Conservation (phyloP, 495 filamentous ascomycete species). For the Corynascus novoguineensis region DNA sequence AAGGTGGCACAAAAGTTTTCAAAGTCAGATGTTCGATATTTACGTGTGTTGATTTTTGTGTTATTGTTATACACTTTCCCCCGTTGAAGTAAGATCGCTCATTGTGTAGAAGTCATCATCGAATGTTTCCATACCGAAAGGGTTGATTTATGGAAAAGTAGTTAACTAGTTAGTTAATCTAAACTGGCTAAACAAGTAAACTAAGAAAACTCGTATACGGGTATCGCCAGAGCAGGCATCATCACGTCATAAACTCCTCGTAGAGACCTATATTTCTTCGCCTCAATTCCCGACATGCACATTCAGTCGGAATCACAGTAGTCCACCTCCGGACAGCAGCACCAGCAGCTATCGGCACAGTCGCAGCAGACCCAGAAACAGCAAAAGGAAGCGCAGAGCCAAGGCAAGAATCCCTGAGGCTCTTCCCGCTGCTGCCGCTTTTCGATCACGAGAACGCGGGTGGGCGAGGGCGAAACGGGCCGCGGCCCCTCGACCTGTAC, state of each 20-base stretch:
- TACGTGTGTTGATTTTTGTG: too few relatives aligned
- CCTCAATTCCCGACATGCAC: neutral
- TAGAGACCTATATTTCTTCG: too few relatives aligned
- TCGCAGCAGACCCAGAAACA: constrained; percentile 12
- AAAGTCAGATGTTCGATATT: too few relatives aligned
- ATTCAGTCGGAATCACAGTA: constrained; percentile 13
- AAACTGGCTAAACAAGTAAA: too few relatives aligned
- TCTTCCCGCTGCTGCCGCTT: constrained; percentile 7
- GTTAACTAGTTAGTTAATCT: too few relatives aligned
- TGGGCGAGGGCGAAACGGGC: constrained; percentile 13
- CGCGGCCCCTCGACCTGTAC: constrained; percentile 11
- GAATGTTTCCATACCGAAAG: too few relatives aligned
- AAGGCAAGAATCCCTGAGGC: constrained; percentile 2
- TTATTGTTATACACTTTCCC: too few relatives aligned
- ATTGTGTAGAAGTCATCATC: too few relatives aligned
- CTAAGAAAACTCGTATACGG: too few relatives aligned
- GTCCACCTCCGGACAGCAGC: constrained; percentile 9
- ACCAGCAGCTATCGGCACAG: constrained; percentile 7
- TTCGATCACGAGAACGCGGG: constrained; percentile 11
- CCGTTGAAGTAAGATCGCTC: too few relatives aligned
- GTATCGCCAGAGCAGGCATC: neutral
- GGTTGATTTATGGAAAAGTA: too few relatives aligned
- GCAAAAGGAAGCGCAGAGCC: constrained; percentile 11
- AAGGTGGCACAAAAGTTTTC: too few relatives aligned
- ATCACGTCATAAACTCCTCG: neutral